phyloP scores from a whole-genome alignment of 225 moss, liverwort and hornwort species.

The Marchantia polymorpha region DNA sequence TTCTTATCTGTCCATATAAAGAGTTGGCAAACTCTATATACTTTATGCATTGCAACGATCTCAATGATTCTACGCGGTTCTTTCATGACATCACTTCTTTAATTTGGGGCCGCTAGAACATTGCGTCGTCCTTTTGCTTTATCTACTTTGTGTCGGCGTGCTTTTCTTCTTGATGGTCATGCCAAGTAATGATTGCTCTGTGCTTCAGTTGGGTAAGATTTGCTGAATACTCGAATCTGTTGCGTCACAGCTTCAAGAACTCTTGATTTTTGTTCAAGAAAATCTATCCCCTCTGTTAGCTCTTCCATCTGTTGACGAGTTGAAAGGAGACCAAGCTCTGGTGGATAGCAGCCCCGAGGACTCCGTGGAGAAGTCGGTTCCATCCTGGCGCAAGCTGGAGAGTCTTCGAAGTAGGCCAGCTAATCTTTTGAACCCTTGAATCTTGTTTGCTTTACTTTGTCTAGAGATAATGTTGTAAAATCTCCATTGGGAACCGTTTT shows the following conservation, averaged over 20 bases:
- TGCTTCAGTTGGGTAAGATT: neutral
- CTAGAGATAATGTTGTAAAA: too few species aligned
- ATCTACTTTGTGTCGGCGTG: neutral
- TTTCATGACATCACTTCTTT: neutral
- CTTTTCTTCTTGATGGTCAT: too few species aligned
- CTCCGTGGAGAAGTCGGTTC: conserved; percentile 37
- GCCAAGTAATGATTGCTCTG: too few species aligned
- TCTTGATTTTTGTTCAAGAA: conserved; percentile 54
- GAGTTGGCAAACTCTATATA: too few species aligned
- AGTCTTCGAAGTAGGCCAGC: conserved; percentile 56
- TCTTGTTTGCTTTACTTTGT: neutral
- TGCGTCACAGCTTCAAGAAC: conserved; percentile 62
- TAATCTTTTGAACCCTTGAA: neutral
- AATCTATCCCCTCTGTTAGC: conserved; percentile 50
- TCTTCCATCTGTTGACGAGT: conserved; percentile 37
- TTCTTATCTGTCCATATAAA: too few species aligned
- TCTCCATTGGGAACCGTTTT: too few species aligned
- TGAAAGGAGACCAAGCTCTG: conserved; percentile 34
- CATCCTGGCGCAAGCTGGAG: conserved; percentile 68
- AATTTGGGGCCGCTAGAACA: neutral
- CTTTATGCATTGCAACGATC: neutral
- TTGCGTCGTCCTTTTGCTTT: neutral
- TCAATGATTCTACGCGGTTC: neutral
- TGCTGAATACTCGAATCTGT: neutral
- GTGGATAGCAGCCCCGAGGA: conserved; percentile 11